These are phyloP conservation scores for Theileria luwenshuni DNA, from an alignment of 169 alveolate species.

Conservation along the genomic window DNA sequence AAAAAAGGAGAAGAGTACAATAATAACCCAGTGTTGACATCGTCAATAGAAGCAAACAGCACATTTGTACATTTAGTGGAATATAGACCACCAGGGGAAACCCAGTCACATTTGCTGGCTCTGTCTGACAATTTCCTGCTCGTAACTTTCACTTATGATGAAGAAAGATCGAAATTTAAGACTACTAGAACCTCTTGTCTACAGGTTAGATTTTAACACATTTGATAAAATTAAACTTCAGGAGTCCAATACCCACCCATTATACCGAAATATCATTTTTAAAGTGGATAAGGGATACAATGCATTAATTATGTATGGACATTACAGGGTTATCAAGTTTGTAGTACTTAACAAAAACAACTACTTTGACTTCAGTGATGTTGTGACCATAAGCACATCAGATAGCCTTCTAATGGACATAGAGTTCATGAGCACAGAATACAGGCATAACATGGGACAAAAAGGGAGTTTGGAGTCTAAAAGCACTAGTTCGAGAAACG, in stretches of 20 bases:
- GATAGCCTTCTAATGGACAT: conserved; percentile 44
- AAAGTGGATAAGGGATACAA: conserved; percentile 52
- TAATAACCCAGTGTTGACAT: conserved; percentile 45
- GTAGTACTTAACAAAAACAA: conserved; percentile 39
- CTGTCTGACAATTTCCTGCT: conserved; percentile 38
- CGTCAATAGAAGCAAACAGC: conserved; percentile 46
- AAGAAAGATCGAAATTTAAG: conserved; percentile 22
- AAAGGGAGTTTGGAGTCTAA: neutral
- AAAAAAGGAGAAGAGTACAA: conserved; percentile 8
- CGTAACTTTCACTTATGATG: conserved; percentile 48
- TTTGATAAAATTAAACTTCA: neutral
- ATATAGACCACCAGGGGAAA: conserved; percentile 57
- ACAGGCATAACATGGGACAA: neutral
- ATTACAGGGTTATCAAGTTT: conserved; percentile 43
- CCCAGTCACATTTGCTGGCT: conserved; percentile 57
- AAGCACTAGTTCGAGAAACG: neutral
- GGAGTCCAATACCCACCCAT: conserved; percentile 35
- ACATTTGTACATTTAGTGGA: conserved; percentile 46
- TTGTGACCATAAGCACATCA: conserved; percentile 56
- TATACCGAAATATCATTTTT: conserved; percentile 33
- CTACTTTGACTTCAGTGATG: conserved; percentile 51
- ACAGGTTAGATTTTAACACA: conserved; percentile 39
- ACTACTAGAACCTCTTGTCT: conserved; percentile 30
- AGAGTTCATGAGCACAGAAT: conserved; percentile 33
- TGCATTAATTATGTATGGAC: conserved; percentile 52